Base-by-base conservation (phyloP, 2,329 filamentous ascomycete species). In the Venturia effusa region DNA sequence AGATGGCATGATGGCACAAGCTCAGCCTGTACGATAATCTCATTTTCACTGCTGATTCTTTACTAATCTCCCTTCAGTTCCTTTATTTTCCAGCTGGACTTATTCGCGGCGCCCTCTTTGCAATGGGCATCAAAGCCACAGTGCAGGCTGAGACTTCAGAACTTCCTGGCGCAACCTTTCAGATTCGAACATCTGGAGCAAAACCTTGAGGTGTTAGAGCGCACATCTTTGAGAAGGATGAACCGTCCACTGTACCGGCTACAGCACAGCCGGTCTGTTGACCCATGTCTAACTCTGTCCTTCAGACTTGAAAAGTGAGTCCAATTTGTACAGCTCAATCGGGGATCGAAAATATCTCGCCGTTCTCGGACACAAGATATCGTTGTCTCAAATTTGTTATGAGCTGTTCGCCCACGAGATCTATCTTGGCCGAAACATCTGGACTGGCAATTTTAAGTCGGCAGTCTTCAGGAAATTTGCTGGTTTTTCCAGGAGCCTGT, bases 81-180 rank as follows among this genome's bases (percentile, higher is more conserved):
- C 81, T 99, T 17, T 97, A 91, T 84, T 97, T 97, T 71, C 94
- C 94, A 8, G 96, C 92, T 70, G 94, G 94, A 59, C 83, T 99
- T 60, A 90, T 99, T 66, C 84, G 93, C 65, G 94, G 94, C 37
- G 92, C 91, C n/a, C 78, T 99, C 61, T 88, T 92, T n/a, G 92
- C 88, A 61, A 80, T 99, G 79, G 94, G 93, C 6, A 92, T 97
- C 69, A 88, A 87, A 70, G 92, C 92, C 11, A 95, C 88, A 1
- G 93, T 99, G 1, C 90, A 96, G 69, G 94, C 92, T 4, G 94
- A 97, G 77, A 89, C 89, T 63, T 88, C 81, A 64, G 93, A 96
- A 73, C 80, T 99, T 63, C 94, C 94, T 0, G 84, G 84, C 6
- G 94, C 93, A 41, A 90, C 92, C 0, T 99, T 99, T 74, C 94